These are phyloP conservation scores for Arctium lappa DNA, from an alignment of 129 eudicot genomes.

Conservation along the genomic window DNA sequence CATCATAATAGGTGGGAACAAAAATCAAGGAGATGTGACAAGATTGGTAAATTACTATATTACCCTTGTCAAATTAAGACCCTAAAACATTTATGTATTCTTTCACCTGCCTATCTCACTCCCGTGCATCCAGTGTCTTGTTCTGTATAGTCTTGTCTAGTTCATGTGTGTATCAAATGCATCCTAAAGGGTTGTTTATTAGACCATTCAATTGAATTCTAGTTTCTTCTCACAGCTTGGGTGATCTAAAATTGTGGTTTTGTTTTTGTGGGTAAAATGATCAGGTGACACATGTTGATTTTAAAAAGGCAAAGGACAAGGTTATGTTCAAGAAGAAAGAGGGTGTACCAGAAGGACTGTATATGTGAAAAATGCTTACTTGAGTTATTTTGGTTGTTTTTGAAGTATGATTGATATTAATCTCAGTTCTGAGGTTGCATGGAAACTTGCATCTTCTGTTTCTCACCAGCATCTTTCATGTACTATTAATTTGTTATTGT, in stretches of 20 bases:
- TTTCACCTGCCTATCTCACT: not conserved
- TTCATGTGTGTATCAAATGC: too few relatives aligned
- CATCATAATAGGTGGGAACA: not conserved
- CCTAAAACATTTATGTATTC: not conserved
- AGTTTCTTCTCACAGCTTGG: not conserved
- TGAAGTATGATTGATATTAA: not conserved
- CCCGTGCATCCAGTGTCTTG: too few relatives aligned
- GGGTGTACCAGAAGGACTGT: slow-evolving; percentile 98
- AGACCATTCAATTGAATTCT: not conserved
- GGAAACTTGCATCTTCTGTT: not conserved
- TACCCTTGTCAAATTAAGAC: too few relatives aligned
- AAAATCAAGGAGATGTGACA: not conserved
- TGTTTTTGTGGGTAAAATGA: not conserved
- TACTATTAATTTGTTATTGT: not conserved
- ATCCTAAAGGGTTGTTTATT: not conserved
- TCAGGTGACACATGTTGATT: slow-evolving; percentile 85
- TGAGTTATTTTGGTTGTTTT: not conserved
- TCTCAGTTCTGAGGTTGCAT: not conserved
- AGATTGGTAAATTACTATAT: not conserved
- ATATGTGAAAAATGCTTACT: slow-evolving; percentile 49
- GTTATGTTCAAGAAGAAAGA: slow-evolving; percentile 99
- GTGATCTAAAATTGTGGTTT: not conserved
- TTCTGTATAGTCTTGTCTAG: too few relatives aligned
- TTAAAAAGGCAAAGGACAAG: slow-evolving; percentile 98
- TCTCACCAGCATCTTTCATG: not conserved